These are phyloP conservation scores for Scheffersomyces lignicola DNA, from an alignment of 1,139 yeast genomes.

Conservation along the genomic window DNA sequence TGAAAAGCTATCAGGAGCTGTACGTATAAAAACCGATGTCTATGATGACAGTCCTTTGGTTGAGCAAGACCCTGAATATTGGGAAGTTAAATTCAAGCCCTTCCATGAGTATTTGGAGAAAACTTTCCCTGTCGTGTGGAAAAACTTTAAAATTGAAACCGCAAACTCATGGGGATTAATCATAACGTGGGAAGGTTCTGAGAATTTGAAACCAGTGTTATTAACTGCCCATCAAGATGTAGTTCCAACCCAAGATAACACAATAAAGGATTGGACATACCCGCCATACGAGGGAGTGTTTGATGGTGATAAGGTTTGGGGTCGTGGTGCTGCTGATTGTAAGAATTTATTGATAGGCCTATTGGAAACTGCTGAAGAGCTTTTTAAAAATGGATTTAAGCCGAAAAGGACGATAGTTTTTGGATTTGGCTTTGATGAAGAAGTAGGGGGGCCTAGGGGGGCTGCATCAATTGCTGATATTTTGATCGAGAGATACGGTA, in stretches of 20 bases:
- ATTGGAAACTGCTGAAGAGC: constrained; percentile 35
- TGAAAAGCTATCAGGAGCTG: constrained; percentile 35
- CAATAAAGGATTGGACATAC: constrained; percentile 35
- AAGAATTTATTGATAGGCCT: constrained; percentile 37
- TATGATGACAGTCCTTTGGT: constrained; percentile 38
- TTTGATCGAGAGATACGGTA: constrained; percentile 32
- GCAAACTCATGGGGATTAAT: constrained; percentile 29
- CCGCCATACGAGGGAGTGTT: constrained; percentile 39
- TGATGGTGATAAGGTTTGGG: constrained; percentile 38
- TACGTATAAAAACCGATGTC: constrained; percentile 35
- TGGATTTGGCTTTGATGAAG: constrained; percentile 48
- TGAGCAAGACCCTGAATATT: constrained; percentile 30
- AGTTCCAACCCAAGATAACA: constrained; percentile 39
- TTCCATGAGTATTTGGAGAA: constrained; percentile 23
- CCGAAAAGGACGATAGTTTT: constrained; percentile 43
- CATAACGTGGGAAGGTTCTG: constrained; percentile 30
- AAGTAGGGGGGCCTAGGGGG: constrained; percentile 34
- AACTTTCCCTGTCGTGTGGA: constrained; percentile 24
- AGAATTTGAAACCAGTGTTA: constrained; percentile 32
- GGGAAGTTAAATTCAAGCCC: constrained; percentile 26
- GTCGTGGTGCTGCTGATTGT: constrained; percentile 47
- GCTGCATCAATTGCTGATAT: constrained; percentile 26
- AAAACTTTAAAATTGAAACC: constrained; percentile 21
- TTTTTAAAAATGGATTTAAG: constrained; percentile 29
- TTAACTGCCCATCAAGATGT: constrained; percentile 48